Conservation (phyloP, 495 filamentous ascomycete species). For the Polyplosphaeria fusca region DNA sequence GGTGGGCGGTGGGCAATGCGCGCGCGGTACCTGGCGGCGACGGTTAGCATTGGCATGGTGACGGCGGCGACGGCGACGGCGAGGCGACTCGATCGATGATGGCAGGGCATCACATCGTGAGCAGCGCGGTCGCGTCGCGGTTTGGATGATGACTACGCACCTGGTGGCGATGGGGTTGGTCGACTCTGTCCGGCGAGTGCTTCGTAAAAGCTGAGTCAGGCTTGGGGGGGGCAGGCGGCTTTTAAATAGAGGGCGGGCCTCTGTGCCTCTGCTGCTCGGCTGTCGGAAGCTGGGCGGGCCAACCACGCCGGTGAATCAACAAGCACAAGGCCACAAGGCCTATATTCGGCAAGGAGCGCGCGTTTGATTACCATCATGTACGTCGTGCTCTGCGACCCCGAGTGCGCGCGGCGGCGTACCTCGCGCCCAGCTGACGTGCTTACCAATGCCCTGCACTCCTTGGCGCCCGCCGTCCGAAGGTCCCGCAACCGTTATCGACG, state of each 20-base stretch:
- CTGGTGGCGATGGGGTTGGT: constrained; percentile 15
- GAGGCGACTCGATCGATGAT: too few relatives aligned
- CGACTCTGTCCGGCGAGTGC: neutral
- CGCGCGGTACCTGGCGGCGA: constrained; percentile 4
- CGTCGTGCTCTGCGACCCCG: neutral
- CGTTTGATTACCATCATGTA: too few relatives aligned
- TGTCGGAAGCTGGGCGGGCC: constrained; percentile 9
- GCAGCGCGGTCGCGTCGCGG: too few relatives aligned
- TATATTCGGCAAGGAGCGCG: too few relatives aligned
- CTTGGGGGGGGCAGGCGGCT: neutral
- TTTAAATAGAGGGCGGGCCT: constrained; percentile 10
- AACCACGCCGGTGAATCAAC: neutral
- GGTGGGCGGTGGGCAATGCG: neutral
- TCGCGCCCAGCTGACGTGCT: constrained; percentile 3
- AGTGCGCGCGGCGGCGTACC: neutral
- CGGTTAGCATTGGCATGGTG: constrained; percentile 15
- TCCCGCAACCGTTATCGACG: neutral
- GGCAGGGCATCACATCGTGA: too few relatives aligned
- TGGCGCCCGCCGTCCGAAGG: neutral
- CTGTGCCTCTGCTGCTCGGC: too few relatives aligned
- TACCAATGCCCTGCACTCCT: constrained; percentile 6
- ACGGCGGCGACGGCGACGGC: too few relatives aligned
- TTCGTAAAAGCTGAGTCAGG: constrained; percentile 24
- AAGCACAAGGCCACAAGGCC: too few relatives aligned
- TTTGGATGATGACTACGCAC: constrained; percentile 17